Percentiles rank a stretch among this genome's conserved stretches.
Conservation (phyloP, 768 basidiomycete species). For the Artomyces pyxidatus region DNA sequence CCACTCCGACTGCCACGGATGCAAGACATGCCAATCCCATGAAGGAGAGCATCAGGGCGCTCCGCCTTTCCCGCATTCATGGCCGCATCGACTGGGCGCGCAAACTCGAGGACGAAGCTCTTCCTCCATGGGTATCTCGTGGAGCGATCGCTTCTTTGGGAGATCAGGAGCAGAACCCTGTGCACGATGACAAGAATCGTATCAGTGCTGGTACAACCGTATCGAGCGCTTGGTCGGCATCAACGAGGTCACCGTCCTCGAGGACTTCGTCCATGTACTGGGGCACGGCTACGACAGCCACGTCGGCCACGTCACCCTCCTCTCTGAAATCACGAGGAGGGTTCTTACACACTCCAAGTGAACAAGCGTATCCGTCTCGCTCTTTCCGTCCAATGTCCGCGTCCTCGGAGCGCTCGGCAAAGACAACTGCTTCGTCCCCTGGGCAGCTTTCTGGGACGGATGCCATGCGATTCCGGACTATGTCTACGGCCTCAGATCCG, state of each 20-base stretch:
- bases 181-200: not conserved
- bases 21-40: not conserved
- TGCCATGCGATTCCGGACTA: not conserved
- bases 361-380: not conserved
- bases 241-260: not conserved
- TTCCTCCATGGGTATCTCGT: not conserved
- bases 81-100: not conserved
- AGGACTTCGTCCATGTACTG: slow-evolving; percentile 1
- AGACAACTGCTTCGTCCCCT: not conserved
- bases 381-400: not conserved
- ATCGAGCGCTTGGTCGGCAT: not conserved
- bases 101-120: not conserved
- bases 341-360: not conserved
- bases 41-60: not conserved
- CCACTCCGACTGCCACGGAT: not conserved
- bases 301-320: not conserved
- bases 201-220: not conserved
- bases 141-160: not conserved
- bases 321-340: not conserved
- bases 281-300: not conserved
- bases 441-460: not conserved
- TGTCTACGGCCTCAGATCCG: slow-evolving; percentile 1
- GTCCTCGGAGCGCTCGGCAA: not conserved
- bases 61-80: not conserved
- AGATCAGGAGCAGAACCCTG: not conserved